A percentile compares a stretch with the other conserved stretches of the same genome.
Conservation (phyloP, 345 rosid genomes). For the Eucalyptus dawsonii region DNA sequence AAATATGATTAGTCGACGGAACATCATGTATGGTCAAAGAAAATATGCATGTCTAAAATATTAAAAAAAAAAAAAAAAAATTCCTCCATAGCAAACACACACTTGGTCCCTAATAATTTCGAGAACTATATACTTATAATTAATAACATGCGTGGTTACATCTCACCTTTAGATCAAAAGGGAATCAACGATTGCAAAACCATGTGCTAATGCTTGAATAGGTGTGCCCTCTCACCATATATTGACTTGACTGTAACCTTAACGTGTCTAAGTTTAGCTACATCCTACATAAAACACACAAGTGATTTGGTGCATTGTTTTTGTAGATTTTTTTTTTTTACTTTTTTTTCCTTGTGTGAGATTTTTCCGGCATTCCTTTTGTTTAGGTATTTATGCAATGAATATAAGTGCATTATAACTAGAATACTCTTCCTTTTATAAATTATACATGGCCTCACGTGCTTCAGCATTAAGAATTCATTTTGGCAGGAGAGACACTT, state of each 20-base stretch:
- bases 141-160: neutral
- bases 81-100: neutral
- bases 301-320: neutral
- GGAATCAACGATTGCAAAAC: neutral
- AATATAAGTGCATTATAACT: neutral
- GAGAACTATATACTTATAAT: neutral
- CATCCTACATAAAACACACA: neutral
- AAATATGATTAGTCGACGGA: neutral
- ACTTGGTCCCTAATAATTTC: neutral
- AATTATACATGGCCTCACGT: neutral
- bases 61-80: neutral
- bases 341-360: neutral
- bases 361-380: neutral
- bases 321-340: neutral
- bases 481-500: neutral
- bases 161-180: neutral
- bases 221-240: neutral
- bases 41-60: neutral
- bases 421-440: neutral
- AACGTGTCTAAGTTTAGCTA: neutral
- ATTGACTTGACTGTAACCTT: neutral
- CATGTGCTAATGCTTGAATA: neutral
- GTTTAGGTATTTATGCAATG: neutral
- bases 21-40: rapidly evolving
- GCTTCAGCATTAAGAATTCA: neutral